Conservation (phyloP, 1,139 yeast species). For the Eremothecium cymbalariae region DNA sequence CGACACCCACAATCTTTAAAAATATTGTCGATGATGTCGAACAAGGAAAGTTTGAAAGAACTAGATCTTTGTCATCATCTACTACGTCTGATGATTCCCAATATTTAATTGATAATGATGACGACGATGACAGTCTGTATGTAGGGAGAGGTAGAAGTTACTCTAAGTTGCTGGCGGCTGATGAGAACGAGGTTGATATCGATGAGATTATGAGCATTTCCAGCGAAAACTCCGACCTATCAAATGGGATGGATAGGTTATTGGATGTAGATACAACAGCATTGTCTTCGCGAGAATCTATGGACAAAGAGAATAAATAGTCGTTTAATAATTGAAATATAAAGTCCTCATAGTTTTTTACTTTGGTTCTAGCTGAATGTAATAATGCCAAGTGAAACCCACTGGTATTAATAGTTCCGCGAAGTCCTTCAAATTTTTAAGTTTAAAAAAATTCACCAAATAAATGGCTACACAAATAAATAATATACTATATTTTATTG, state of each 20-base stretch:
- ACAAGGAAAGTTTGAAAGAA: not conserved
- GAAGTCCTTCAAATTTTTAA: no score
- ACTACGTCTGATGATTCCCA: not conserved
- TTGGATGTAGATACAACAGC: slow-evolving; percentile 2
- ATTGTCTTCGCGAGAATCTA: slow-evolving; percentile 4
- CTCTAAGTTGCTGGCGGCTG: slow-evolving; percentile 6
- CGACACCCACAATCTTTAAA: slow-evolving; percentile 1
- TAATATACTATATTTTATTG: no score
- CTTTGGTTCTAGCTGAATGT: no score
- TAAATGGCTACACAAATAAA: no score
- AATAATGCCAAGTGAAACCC: no score
- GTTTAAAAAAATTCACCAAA: no score
- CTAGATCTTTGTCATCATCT: slow-evolving; percentile 8
- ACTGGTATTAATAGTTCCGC: no score
- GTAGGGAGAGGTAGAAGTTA: slow-evolving; percentile 1
- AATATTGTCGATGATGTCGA: not conserved
- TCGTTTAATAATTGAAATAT: no score
- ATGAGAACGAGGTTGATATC: slow-evolving; percentile 8
- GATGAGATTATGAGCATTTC: slow-evolving; percentile 6
- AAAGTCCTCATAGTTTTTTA: no score
- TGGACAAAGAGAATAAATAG: not conserved
- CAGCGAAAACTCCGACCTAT: slow-evolving; percentile 3
- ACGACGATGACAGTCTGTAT: not conserved
- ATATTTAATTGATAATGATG: slow-evolving; percentile 1
- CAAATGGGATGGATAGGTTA: slow-evolving; percentile 3